Conservation (phyloP, 148 eudicot genomes). For the Amaranthus hypochondriacus region DNA sequence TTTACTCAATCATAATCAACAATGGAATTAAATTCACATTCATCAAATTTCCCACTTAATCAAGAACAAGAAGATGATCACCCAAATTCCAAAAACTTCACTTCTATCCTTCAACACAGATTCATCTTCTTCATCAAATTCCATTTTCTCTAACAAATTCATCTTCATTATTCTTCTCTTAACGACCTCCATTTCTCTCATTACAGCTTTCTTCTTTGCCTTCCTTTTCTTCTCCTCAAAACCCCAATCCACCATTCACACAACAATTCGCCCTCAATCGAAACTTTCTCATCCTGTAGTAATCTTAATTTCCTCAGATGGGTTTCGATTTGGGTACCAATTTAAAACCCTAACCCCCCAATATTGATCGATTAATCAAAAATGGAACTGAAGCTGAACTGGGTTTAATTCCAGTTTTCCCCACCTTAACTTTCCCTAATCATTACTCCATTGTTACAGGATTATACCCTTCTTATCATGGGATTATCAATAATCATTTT, state of each 20-base stretch:
- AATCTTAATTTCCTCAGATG: constrained; percentile 67
- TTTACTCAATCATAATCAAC: not conserved
- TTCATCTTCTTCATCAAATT: constrained; percentile 5
- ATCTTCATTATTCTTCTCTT: constrained; percentile 36
- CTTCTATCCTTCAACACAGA: constrained; percentile 28
- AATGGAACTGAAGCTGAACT: constrained; percentile 73
- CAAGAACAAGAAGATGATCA: constrained; percentile 30
- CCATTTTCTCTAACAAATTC: constrained; percentile 16
- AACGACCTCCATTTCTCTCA: constrained; percentile 29
- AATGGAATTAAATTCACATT: not conserved
- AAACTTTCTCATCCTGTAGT: constrained; percentile 59
- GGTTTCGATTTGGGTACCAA: constrained; percentile 91
- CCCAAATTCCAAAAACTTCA: constrained; percentile 36
- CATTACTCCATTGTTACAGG: constrained; percentile 89
- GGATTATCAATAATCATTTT: constrained; percentile 69
- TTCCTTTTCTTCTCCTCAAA: constrained; percentile 24
- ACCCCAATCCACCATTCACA: constrained; percentile 19
- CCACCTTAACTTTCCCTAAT: constrained; percentile 83
- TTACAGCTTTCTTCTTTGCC: constrained; percentile 22
- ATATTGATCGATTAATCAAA: constrained; percentile 51
- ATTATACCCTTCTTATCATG: constrained; percentile 70
- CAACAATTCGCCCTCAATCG: constrained; percentile 26
- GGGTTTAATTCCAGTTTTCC: constrained; percentile 78
- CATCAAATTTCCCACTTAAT: not conserved
- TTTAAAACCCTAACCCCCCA: constrained; percentile 59